A percentile compares a stretch with the other conserved stretches of the same genome.
Evolutionary conservation across 352 stramenopile genomes (phyloP).

Genomic region (Plasmopara viticola): DNA sequence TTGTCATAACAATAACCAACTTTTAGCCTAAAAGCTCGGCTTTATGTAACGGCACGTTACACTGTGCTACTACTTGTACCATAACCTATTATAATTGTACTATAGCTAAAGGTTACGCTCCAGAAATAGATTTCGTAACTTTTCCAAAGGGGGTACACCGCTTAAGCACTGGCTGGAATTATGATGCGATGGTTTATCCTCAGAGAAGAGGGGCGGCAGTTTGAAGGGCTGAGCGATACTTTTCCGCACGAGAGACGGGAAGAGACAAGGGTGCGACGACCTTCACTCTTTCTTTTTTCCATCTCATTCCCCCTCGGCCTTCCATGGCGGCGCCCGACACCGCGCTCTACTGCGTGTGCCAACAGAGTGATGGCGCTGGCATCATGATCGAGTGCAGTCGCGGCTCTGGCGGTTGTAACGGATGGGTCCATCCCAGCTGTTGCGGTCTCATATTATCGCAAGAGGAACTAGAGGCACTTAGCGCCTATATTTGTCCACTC

Average conservation of each 20-base stretch:
- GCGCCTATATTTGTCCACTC: conserved; percentile 81
- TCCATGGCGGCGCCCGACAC: conserved; percentile 33
- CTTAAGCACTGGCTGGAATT: conserved; percentile 10
- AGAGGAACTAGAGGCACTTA: conserved; percentile 78
- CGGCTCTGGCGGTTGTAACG: conserved; percentile 84
- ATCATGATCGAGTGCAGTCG: conserved; percentile 93
- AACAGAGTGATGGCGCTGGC: conserved; percentile 69
- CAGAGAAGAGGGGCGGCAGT: conserved; percentile 9
- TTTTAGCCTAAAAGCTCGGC: no score
- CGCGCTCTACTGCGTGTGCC: conserved; percentile 80
- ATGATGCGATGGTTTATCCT: conserved; percentile 5
- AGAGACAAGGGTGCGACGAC: conserved; percentile 6
- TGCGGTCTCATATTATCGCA: conserved; percentile 82
- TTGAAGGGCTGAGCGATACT: conserved; percentile 10
- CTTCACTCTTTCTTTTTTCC: conserved; percentile 3
- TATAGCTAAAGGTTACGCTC: conserved; percentile 2
- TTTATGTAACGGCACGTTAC: no score
- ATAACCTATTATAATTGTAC: no score
- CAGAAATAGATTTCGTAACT: conserved; percentile 6
- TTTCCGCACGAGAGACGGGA: conserved; percentile 10
- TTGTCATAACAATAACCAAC: no score
- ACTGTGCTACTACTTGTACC: no score
- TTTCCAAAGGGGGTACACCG: conserved; percentile 12
- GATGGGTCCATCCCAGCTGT: conserved; percentile 87
- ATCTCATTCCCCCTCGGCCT: background rate